Base-by-base conservation (phyloP, 257 asterid genomes). In the Ehretia macrophylla region DNA sequence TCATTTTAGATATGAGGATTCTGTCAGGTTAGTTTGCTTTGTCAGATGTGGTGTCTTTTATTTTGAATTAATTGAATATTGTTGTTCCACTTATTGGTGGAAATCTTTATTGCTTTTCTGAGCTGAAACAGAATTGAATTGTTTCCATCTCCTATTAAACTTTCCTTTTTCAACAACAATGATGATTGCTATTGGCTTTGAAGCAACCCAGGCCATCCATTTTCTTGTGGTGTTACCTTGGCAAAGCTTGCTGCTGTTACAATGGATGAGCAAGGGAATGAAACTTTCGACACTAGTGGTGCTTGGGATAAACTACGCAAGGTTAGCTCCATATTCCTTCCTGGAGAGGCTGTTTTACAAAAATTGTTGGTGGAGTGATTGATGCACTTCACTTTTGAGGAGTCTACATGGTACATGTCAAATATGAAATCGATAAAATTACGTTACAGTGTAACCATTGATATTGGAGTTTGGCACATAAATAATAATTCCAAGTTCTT, bases 191-290 rank as follows among this genome's bases (percentile, higher is more conserved):
- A 32, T 37, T 63, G 50, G 44, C 60, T 44, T 53, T 65, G 21
- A 85, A 93, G 99, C 91, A 88, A 93, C 75, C 94, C 83, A 11
- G 99, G 96, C 17, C 87, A 79, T 68, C 97, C 99, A 19, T 93
- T 92, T 81, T 85, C 86, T 68, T 92, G 95, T 69, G 99, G 99
- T 51, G 65, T 92, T 72, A 92, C 97, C 67, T 90, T 92, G 38
- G 94, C 96, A 45, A 88, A 89, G 83, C 99, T 92, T 63, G 99
- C 99, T 63, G 99, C 99, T 59, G 96, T 92, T 53, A 92, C 99
- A 9, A 85, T 77, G 91, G 97, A 92, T 79, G 99, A 92, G 82
- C 87, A 86, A 65, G 99, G 99, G 54, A 92, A 88, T 83, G 99
- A 92, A 75, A 92, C 97, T 55, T 92, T 92, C 8, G 99, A 92